Percentiles rank a stretch among this genome's conserved stretches.
Evolutionary conservation across 1,284 basidiomycete species (phyloP).

Genomic region (Hortiboletus rubellus): DNA sequence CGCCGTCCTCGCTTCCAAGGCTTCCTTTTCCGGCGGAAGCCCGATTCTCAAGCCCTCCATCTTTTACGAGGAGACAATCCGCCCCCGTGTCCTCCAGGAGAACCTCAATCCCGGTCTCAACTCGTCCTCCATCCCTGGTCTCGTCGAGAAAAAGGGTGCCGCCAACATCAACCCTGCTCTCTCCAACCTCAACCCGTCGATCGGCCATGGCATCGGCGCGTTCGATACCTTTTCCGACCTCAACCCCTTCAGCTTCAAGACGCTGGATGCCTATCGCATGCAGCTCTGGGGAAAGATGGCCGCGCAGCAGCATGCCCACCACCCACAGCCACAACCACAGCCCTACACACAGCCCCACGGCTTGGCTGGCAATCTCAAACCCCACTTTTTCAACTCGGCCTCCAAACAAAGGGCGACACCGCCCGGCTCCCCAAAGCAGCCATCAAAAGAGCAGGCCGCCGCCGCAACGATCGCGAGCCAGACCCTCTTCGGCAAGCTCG

Average conservation of each 20-base stretch:
- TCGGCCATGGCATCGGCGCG: conserved; percentile 36
- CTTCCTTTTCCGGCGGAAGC: conserved; percentile 15
- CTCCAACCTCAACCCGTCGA: conserved; percentile 21
- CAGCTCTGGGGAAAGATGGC: conserved; percentile 87
- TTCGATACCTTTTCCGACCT: conserved; percentile 74
- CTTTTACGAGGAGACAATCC: conserved; percentile 33
- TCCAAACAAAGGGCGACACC: conserved; percentile 25
- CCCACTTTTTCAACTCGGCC: conserved; percentile 50
- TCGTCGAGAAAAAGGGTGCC: conserved; percentile 34
- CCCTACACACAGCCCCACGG: conserved; percentile 38
- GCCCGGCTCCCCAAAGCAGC: conserved; percentile 27
- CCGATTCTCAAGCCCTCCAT: conserved; percentile 34
- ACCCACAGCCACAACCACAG: conserved; percentile 26
- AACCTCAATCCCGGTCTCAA: conserved; percentile 74
- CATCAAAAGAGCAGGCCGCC: conserved; percentile 41
- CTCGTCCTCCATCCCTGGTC: conserved; percentile 9
- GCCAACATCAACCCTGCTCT: conserved; percentile 32
- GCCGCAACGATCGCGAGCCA: conserved; percentile 69
- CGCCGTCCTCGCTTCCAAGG: conserved; percentile 32
- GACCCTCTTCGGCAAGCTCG: conserved; percentile 65
- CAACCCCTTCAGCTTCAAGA: conserved; percentile 81
- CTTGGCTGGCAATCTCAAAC: conserved; percentile 52
- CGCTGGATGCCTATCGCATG: conserved; percentile 82
- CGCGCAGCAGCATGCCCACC: conserved; percentile 41
- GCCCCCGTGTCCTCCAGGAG: conserved; percentile 50